Conservation (phyloP, 352 stramenopile species). For the Phytophthora macrochlamydospora region DNA sequence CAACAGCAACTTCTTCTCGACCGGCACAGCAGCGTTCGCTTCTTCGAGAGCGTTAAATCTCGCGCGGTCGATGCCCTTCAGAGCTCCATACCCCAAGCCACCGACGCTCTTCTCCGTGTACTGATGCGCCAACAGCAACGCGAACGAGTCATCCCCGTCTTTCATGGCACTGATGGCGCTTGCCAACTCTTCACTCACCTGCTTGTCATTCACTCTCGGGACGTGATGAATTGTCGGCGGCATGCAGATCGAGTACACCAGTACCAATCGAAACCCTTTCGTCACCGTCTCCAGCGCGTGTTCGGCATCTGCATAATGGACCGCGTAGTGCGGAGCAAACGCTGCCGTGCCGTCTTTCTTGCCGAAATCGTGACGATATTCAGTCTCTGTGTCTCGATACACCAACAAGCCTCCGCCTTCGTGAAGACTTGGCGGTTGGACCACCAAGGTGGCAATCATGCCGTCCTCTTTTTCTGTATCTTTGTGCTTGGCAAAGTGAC, state of each 20-base stretch:
- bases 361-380: slow-evolving; percentile 25
- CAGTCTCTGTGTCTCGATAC: slow-evolving; percentile 4
- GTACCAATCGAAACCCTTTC: slow-evolving; percentile 25
- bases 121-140: slow-evolving; percentile 20
- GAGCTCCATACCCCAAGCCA: slow-evolving; percentile 7
- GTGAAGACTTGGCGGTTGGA: slow-evolving; percentile 38
- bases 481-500: slow-evolving; percentile 48
- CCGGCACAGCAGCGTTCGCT: slow-evolving; percentile 5
- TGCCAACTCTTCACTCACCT: not conserved
- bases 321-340: slow-evolving; percentile 20
- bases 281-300: slow-evolving; percentile 28
- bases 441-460: slow-evolving; percentile 58
- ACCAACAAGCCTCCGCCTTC: slow-evolving; percentile 30
- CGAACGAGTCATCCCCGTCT: slow-evolving; percentile 37
- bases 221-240: slow-evolving; percentile 12
- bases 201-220: not conserved
- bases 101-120: slow-evolving; percentile 26
- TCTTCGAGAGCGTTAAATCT: slow-evolving; percentile 10
- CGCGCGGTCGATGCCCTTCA: slow-evolving; percentile 24
- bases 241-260: slow-evolving; percentile 33
- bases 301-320: slow-evolving; percentile 30
- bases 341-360: slow-evolving; percentile 13
- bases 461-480: slow-evolving; percentile 61
- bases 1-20: slow-evolving; percentile 10
- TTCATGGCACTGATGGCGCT: slow-evolving; percentile 34